These are phyloP conservation scores for Candida loeiensis DNA, from an alignment of 805 yeast genomes.

Conservation along the genomic window DNA sequence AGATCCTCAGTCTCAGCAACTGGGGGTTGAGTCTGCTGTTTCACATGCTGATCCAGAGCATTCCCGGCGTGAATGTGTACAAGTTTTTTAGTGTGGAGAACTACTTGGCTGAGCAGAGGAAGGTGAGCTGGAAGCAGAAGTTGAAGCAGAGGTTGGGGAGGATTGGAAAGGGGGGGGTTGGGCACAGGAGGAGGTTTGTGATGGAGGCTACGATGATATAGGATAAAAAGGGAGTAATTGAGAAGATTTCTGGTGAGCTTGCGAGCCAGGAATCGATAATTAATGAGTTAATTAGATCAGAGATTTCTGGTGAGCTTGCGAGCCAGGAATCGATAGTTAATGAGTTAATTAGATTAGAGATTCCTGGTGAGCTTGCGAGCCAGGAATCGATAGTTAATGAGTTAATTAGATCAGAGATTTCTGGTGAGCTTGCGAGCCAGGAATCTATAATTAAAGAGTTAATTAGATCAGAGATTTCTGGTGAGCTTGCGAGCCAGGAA, in stretches of 20 bases:
- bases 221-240: background rate
- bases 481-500: too few species aligned
- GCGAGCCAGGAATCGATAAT: background rate
- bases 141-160: background rate
- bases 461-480: too few species aligned
- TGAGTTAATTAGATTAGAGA: too few species aligned
- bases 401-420: too few species aligned
- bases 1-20: slow-evolving; percentile 3
- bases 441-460: too few species aligned
- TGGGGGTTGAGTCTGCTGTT: slow-evolving; percentile 7
- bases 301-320: too few species aligned
- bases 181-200: slow-evolving; percentile 1
- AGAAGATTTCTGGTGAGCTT: background rate
- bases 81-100: slow-evolving; percentile 14
- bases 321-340: too few species aligned
- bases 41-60: slow-evolving; percentile 10
- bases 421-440: too few species aligned
- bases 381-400: too few species aligned
- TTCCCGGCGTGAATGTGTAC: slow-evolving; percentile 7
- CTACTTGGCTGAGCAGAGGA: slow-evolving; percentile 9
- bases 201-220: background rate
- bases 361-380: too few species aligned
- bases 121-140: background rate
- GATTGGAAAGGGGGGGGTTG: background rate
- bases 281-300: too few species aligned